A percentile compares a stretch with the other conserved stretches of the same genome.
These are phyloP conservation scores for Cordia subcordata DNA, from an alignment of 257 asterid genomes.

Conservation along the genomic window DNA sequence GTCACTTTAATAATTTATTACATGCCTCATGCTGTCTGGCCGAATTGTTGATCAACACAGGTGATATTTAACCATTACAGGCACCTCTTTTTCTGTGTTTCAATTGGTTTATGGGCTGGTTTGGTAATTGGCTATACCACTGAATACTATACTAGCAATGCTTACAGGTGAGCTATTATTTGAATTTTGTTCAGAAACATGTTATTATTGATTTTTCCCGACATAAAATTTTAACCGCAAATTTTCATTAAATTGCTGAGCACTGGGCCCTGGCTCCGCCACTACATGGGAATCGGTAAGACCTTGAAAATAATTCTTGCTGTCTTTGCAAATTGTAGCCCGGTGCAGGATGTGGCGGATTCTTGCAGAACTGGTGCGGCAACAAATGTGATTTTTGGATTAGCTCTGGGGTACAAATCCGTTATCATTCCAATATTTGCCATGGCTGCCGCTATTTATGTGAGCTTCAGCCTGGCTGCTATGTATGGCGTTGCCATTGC, in stretches of 20 bases:
- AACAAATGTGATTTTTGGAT: constrained; percentile 44
- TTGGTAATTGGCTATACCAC: constrained; percentile 48
- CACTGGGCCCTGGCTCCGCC: too few species aligned
- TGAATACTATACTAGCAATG: constrained; percentile 55
- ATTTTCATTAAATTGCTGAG: too few species aligned
- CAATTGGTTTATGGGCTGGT: constrained; percentile 65
- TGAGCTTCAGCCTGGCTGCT: constrained; percentile 45
- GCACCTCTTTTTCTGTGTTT: constrained; percentile 54
- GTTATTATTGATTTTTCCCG: too few species aligned
- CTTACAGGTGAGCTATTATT: constrained; percentile 33
- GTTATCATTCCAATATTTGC: constrained; percentile 42
- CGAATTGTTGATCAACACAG: not conserved
- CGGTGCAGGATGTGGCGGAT: constrained; percentile 46
- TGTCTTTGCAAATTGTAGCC: constrained; percentile 19
- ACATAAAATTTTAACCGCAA: too few species aligned
- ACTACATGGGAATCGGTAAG: not conserved
- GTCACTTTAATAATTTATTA: not conserved
- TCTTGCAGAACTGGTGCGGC: constrained; percentile 53
- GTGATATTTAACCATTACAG: constrained; percentile 21
- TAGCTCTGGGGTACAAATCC: constrained; percentile 46
- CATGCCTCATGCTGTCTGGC: not conserved
- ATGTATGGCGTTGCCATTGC: constrained; percentile 45
- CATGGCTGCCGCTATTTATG: constrained; percentile 37
- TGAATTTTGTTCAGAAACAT: too few species aligned
- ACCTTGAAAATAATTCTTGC: not conserved